Base-by-base conservation (phyloP, 2,329 filamentous ascomycete species). In the Cladorrhinum sp. region DNA sequence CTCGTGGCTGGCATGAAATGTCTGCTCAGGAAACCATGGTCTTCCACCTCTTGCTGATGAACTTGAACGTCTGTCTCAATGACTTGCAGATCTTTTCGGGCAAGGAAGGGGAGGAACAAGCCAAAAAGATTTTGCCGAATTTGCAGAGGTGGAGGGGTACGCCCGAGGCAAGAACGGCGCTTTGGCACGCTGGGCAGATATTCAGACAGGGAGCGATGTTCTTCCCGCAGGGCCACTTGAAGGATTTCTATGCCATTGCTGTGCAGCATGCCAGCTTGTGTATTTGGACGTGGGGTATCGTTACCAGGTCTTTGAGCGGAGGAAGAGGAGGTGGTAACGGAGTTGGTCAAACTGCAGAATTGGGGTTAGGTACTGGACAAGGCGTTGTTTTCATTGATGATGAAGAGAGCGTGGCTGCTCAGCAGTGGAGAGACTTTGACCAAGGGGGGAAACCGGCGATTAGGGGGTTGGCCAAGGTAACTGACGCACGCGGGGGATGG, bases 141-240 rank as follows among this genome's bases (percentile, higher is more conserved):
- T 74, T 89, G 7, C 80, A 83, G 60, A 77, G 83, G 24, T 89
- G 86, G 86, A 79, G 78, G 0, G 77, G 78, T 32, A 85, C 78
- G 41, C 67, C 75, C 1, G 79, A 84, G 22, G 81, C 85, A 7
- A 78, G 86, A 25, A 81, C 83, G 62, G 83, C 86, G 9, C 70
- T 90, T 0, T 90, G 84, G 82, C 85, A 88, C 65, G 88, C 88
- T 1, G 87, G 85, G 0, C 88, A 90, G 70, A 79, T 89, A 1
- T 70, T 91, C 4, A 81, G 85, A 7, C 81, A 83, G 45, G 87
- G 85, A 1, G 82, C 80, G 67, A 4, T 45, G 41, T 62, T 74
- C 52, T 81, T 87, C 52, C 79, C 84, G 0, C 70, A 75, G 1
- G 78, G 80, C 0, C 77, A 81, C 10, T 72, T 90, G 2, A 82